Evolutionary conservation across 495 filamentous ascomycete genomes (phyloP), one percentile per base, ranked within the genome.

Genomic region (Cladorrhinum samala): DNA sequence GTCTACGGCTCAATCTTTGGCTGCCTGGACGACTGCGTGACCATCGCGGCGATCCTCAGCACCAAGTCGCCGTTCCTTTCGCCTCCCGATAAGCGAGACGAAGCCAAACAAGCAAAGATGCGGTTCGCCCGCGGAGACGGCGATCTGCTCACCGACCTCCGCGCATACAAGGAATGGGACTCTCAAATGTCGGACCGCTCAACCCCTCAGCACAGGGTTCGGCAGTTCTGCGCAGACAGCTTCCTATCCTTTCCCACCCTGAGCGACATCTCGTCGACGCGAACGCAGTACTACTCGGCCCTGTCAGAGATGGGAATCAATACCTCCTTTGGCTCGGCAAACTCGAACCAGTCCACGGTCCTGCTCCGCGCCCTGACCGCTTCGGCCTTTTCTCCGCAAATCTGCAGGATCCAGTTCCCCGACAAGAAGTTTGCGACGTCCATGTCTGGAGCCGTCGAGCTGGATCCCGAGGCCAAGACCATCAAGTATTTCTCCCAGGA

Each of bases 1-100:
- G 89, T 98, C 14, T 95, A 94, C 58, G 94, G 93, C 14, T 86
- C 89, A 1, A 92, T 90, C 40, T 97, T 98, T 62, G 86, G 87
- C 17, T 95, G 90, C 58, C 82, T 97, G 14, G 88, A 95, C 58
- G 78, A 91, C 40, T 88, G 85, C 56, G 75, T 97, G 50, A 89
- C 86, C n/a, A 91, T 98, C 57, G 85, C 93, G 1, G 84, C 89
- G 17, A 93, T 96, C 42, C 76, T 97, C 5, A 95, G 89, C 37
- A 82, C 87, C 27, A 85, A 82, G 55, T 85, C 80, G 51, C 93
- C 94, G 0, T 97, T 98, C 66, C 68, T 95, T 9, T 85, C 83
- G 0, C 90, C 91, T 0, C 77, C 80, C 24, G 85, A 88, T 2
- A 91, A 86, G 58, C 81, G 94, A 9, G 88, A 94, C 11, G 84